A percentile compares a stretch with the other conserved stretches of the same genome.
Evolutionary conservation across 495 filamentous ascomycete species (phyloP).

Genomic region (Lasiosphaeriaceae sp.): DNA sequence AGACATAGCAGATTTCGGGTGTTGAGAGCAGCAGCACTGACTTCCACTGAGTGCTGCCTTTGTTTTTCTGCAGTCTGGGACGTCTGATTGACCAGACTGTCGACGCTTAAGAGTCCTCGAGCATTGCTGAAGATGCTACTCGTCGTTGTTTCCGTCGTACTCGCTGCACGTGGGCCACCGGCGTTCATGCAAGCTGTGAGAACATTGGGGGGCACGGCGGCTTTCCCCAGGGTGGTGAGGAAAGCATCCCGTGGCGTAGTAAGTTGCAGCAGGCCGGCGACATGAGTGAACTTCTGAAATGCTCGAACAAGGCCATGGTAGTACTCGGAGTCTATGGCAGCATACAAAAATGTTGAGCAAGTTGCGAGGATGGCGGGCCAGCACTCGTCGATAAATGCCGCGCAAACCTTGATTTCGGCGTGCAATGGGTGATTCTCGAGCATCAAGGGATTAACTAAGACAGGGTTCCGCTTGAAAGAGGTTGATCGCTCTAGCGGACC

Average conservation of each 20-base stretch:
- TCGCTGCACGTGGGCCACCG: constrained; percentile 31
- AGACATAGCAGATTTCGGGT: constrained; percentile 88
- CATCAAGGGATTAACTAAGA: constrained; percentile 76
- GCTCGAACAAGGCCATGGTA: constrained; percentile 90
- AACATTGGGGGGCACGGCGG: constrained; percentile 77
- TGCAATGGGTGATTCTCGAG: constrained; percentile 68
- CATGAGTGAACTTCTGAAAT: constrained; percentile 94
- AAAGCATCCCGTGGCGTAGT: constrained; percentile 89
- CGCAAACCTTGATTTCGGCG: constrained; percentile 66
- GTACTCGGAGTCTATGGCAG: constrained; percentile 87
- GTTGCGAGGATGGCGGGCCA: constrained; percentile 94
- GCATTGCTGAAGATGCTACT: constrained; percentile 57
- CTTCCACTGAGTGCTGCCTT: constrained; percentile 51
- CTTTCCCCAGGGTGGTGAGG: constrained; percentile 86
- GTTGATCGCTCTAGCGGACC: constrained; percentile 40
- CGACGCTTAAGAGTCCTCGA: constrained; percentile 62
- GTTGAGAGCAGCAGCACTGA: constrained; percentile 57
- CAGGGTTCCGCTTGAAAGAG: constrained; percentile 54
- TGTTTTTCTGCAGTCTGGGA: constrained; percentile 46
- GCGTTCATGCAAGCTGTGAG: constrained; percentile 57
- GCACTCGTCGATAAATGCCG: constrained; percentile 80
- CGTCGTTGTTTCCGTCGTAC: constrained; percentile 42
- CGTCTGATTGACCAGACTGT: constrained; percentile 52
- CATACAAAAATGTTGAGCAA: constrained; percentile 91
- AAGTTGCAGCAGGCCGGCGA: constrained; percentile 81